Evolutionary conservation across 2,329 filamentous ascomycete genomes (phyloP).

Genomic region (Trichoderma brevicompactum): DNA sequence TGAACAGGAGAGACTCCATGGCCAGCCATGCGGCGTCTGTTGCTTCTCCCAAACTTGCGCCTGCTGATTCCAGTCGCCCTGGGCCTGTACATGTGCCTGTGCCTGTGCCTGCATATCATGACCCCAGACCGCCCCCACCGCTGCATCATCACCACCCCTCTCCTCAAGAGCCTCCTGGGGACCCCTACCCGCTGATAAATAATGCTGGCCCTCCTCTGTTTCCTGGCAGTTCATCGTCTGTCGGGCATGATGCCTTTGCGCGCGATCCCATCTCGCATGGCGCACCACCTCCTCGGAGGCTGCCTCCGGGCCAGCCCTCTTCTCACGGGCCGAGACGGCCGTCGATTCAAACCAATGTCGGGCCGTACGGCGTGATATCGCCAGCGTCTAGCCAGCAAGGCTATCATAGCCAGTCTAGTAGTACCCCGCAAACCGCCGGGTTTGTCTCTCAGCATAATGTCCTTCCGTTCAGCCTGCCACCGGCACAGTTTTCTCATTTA

Average conservation of each 20-base stretch:
- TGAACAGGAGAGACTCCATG: conserved; percentile 71
- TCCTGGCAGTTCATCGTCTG: conserved; percentile 31
- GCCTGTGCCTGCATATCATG: conserved; percentile 33
- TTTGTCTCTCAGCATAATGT: conserved; percentile 67
- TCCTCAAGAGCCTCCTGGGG: conserved; percentile 49
- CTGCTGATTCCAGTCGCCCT: conserved; percentile 53
- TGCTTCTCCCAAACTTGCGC: conserved; percentile 42
- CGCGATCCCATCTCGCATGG: conserved; percentile 15
- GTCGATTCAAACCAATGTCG: conserved; percentile 52
- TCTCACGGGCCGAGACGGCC: conserved; percentile 48
- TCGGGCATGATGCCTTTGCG: conserved; percentile 17
- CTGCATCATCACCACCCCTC: conserved; percentile 54
- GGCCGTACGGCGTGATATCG: conserved; percentile 57
- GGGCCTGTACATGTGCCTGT: conserved; percentile 42
- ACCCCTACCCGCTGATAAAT: conserved; percentile 53
- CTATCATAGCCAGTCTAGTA: conserved; percentile 53
- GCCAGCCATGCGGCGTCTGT: conserved; percentile 42
- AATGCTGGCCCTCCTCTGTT: conserved; percentile 48
- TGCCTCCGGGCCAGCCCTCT: conserved; percentile 39
- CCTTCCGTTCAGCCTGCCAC: conserved; percentile 64
- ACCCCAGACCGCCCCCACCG: conserved; percentile 43
- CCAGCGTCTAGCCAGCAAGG: conserved; percentile 56
- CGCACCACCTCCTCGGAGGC: conserved; percentile 35
- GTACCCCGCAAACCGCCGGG: conserved; percentile 50
- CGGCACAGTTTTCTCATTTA: conserved; percentile 57